Evolutionary conservation across 495 filamentous ascomycete genomes (phyloP).

Genomic region (Xanthoparmelia taractica): DNA sequence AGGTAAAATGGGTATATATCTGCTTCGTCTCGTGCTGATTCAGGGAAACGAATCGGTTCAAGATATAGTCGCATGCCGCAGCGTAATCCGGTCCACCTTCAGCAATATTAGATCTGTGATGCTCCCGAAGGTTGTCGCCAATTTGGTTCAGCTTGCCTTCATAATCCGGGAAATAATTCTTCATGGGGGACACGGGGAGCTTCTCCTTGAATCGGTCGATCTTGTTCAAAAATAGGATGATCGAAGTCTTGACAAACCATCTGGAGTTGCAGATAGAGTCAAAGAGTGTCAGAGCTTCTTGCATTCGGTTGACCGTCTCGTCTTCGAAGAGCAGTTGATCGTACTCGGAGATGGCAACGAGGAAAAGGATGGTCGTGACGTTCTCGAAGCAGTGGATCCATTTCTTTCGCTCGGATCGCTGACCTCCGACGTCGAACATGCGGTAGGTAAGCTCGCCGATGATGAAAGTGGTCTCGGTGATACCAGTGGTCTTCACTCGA

Average conservation of each 20-base stretch:
- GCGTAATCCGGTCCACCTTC: slow-evolving; percentile 78
- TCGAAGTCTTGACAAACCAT: slow-evolving; percentile 99
- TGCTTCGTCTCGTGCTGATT: slow-evolving; percentile 99
- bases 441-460: slow-evolving; percentile 96
- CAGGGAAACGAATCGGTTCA: slow-evolving; percentile 92
- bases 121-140: slow-evolving; percentile 44
- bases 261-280: slow-evolving; percentile 99
- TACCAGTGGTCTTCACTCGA: slow-evolving; percentile 98
- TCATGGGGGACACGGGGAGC: slow-evolving; percentile 97
- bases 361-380: slow-evolving; percentile 95
- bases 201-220: slow-evolving; percentile 99
- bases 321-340: slow-evolving; percentile 97
- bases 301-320: slow-evolving; percentile 86
- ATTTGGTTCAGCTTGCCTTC: slow-evolving; percentile 45
- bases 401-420: slow-evolving; percentile 99
- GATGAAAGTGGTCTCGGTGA: slow-evolving; percentile 97
- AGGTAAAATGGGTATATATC: slow-evolving; percentile 99
- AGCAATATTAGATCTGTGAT: slow-evolving; percentile 34
- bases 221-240: slow-evolving; percentile 99
- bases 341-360: slow-evolving; percentile 98
- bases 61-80: slow-evolving; percentile 91
- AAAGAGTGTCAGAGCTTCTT: slow-evolving; percentile 94
- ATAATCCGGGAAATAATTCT: slow-evolving; percentile 99
- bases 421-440: slow-evolving; percentile 99
- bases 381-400: slow-evolving; percentile 99